phyloP scores from a whole-genome alignment of 306 rosid species.

The Pueraria montana region DNA sequence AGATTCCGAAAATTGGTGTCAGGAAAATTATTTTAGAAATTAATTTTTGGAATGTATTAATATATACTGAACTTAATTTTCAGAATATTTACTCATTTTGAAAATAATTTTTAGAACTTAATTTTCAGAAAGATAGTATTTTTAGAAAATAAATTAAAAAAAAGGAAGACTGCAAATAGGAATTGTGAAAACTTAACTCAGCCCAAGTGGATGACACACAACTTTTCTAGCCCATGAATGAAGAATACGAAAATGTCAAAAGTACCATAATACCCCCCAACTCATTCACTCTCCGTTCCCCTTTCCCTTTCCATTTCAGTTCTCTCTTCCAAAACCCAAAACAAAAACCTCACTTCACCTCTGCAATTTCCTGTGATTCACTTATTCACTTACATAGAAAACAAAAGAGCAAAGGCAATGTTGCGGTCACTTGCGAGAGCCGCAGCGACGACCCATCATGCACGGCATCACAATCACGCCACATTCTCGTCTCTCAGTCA shows the following conservation, averaged over 20 bases:
- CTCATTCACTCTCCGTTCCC: neutral
- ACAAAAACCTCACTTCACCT: conserved; percentile 51
- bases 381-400: neutral
- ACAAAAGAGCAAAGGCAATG: conserved; percentile 52
- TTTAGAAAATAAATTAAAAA: too few relatives aligned
- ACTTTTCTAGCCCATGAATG: neutral
- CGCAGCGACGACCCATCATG: conserved; percentile 47
- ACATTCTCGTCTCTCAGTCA: conserved; percentile 48
- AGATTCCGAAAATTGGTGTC: too few relatives aligned
- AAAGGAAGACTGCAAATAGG: too few relatives aligned
- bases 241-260: neutral
- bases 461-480: conserved; percentile 44
- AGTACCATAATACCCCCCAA: conserved; percentile 42
- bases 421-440: conserved; percentile 61
- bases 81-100: too few relatives aligned
- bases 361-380: neutral
- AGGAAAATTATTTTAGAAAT: too few relatives aligned
- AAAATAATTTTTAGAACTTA: too few relatives aligned
- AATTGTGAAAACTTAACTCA: too few relatives aligned
- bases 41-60: too few relatives aligned
- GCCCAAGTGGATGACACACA: neutral
- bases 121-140: too few relatives aligned
- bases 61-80: too few relatives aligned
- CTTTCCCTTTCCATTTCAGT: neutral
- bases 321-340: conserved; percentile 34